Base-by-base conservation (phyloP, 805 yeast species). In the Sungouiozyma intestinalis region DNA sequence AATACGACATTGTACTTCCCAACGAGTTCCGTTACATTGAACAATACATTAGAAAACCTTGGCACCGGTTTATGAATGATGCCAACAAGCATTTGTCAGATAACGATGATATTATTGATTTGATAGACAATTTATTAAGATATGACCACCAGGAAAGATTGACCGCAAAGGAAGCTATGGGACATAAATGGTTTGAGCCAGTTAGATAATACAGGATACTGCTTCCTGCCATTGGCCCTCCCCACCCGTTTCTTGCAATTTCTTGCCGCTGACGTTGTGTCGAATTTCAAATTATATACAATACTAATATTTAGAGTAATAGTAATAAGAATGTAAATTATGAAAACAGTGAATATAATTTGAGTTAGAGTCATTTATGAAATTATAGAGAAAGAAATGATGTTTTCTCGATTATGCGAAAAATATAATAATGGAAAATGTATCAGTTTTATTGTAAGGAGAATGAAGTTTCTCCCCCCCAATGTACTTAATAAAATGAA, bases 71-170 rank as follows among this genome's bases (percentile, higher is more conserved):
- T 55, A 72, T 85, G 46, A 85, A 73, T 58, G 73, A 73, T 36
- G 75, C 75, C 33, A 90, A 87, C 63, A 73, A 71, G 57, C 77
- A 77, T 54, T 67, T 86, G 49, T 55, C 60, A 35, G 77, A 79
- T 29, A 72, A 75, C 49, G 76, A 76, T 16, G 92, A 84, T 44
- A 81, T 84, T 37, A 65, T 90, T 40, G 94, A 87, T 60, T 76
- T 87, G 54, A 75, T 87, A 48, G 95, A 85, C 60, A 74, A 79
- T 52, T 67, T 88, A 47, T 68, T 87, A 52, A 74, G 84, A 45
- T 87, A 85, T 57, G 96, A 88, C 59, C 96, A 88, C 61, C 86
- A 84, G 58, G 82, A 81, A 58, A 74, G 96, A 59, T 71, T 85
- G 37, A 85, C 96, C 5, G 95, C 95, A 1, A 75, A 73, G 60